Base-by-base conservation (phyloP, 2,329 filamentous ascomycete species). In the Fusarium oligoseptatum region DNA sequence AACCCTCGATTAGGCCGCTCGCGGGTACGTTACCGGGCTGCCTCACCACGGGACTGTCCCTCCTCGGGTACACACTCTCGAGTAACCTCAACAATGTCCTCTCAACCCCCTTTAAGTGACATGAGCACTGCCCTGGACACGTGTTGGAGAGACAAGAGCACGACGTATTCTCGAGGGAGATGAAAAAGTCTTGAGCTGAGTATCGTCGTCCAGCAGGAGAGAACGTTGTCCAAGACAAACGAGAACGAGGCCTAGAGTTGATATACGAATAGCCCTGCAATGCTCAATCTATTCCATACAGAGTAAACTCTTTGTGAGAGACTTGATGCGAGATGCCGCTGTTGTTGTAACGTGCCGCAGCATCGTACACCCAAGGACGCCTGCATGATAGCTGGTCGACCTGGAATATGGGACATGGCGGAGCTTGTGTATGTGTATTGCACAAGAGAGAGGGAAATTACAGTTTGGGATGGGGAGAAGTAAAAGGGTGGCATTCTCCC, bases 271-370 rank as follows among this genome's bases (percentile, higher is more conserved):
- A 50, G 24, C 24, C 39, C 17, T 58, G 34, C n/a, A 64, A 64
- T 37, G 9, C 14, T 60, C 36, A 74, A 70, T 75, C 9, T 74
- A 75, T 75, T 63, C 65, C 41, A 32, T 20, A 52, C 48, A 4
- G 2, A 20, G 17, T 27, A 52, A 10, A 20, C 8, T 12, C 27
- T 29, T 43, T 34, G 75, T 77, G 74, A 62, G 22, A 29, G 22
- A 29, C 60, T 48, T 34, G 20, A 67, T 76, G 77, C 66, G 68
- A 75, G 75, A 78, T 79, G 66, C 75, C 69, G 74, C 72, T 75
- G 68, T 64, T 43, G 72, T 65, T 57, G 66, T 22, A 75, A 77
- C 70, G 77, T 78, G 39, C 48, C 52, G 60, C 50, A 60, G 67
- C 56, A 67, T 68, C 61, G 63, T 68, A 66, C 48, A 70, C 64